Base-by-base conservation (phyloP, 805 yeast species). In the Kluyveromyces siamensis region DNA sequence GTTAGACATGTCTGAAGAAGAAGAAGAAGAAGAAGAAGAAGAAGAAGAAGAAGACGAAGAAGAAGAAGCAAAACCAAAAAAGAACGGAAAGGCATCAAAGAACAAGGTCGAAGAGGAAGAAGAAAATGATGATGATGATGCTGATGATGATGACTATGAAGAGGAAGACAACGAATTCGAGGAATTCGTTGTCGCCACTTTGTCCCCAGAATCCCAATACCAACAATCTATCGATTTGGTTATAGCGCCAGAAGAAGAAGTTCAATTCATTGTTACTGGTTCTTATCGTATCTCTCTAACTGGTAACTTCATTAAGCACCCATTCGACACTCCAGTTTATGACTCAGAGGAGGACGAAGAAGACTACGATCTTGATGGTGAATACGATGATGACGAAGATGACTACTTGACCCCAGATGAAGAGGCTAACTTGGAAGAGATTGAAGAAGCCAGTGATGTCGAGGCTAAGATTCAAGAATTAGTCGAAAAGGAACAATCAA, bases 261-360 rank as follows among this genome's bases (percentile, higher is more conserved):
- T 93, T 53, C 82, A 76, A 74, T 93, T 93, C 64, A 95, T 88
- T 63, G 97, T 87, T 50, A 85, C 96, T 53, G 99, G 99, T 65
- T 88, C 97, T 27, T 91, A 89, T 75, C 85, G 95, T 56, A 76
- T 93, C 56, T 95, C 91, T 69, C 74, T 93, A 60, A 76, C 87
- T 58, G 99, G 99, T 75, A 91, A 93, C 83, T 89, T 84, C 72
- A 84, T 93, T 64, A 95, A 87, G 70, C 96, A 90, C 71, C 97
- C 98, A 68, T 87, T 81, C 62, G 96, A 90, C 63, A 58, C 64
- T 10, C 62, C 65, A 41, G 46, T 56, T 35, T 55, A 52, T 46
- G 78, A 72, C 47, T 75, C 71, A 47, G 77, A 74, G 40, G 79
- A 76, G 27, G 75, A 72, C 47, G 79, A 73, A 19, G 72, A 68